Conservation (phyloP, 2,329 filamentous ascomycete species). For the Pseudocercospora cruenta region DNA sequence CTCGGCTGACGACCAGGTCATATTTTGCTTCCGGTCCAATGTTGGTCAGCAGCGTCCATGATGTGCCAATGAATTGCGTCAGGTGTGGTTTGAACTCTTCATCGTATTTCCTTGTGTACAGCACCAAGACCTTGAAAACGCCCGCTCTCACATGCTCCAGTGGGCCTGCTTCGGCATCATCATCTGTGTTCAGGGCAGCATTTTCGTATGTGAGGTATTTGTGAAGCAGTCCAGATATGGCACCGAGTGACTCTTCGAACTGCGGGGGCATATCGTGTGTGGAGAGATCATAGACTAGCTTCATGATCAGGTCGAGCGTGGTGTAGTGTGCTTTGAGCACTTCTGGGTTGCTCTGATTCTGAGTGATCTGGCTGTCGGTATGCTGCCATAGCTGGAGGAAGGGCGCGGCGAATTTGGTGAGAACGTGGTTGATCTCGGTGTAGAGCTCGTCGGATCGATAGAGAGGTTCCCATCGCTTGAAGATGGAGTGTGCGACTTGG, state of each 20-base stretch:
- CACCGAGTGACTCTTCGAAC: slow-evolving; percentile 84
- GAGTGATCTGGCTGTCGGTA: slow-evolving; percentile 70
- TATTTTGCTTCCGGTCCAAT: slow-evolving; percentile 89
- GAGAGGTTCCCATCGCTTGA: slow-evolving; percentile 90
- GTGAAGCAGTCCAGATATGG: slow-evolving; percentile 78
- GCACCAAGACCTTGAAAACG: slow-evolving; percentile 86
- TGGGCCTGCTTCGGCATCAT: slow-evolving; percentile 84
- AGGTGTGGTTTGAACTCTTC: slow-evolving; percentile 86
- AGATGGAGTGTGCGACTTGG: slow-evolving; percentile 97
- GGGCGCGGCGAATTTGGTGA: slow-evolving; percentile 78
- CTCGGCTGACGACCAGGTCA: slow-evolving; percentile 91
- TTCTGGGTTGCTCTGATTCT: slow-evolving; percentile 74
- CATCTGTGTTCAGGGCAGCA: slow-evolving; percentile 76
- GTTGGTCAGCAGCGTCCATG: slow-evolving; percentile 87
- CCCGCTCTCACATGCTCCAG: slow-evolving; percentile 88
- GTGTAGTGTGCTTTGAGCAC: slow-evolving; percentile 78
- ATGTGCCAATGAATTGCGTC: slow-evolving; percentile 81
- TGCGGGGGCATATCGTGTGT: slow-evolving; percentile 93
- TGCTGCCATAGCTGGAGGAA: slow-evolving; percentile 80
- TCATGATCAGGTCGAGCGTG: slow-evolving; percentile 84
- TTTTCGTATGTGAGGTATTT: slow-evolving; percentile 94
- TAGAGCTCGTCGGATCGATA: slow-evolving; percentile 93
- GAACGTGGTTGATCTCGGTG: slow-evolving; percentile 94
- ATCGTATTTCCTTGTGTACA: slow-evolving; percentile 94
- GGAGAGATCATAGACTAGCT: slow-evolving; percentile 95